phyloP scores from a whole-genome alignment of 1,139 yeast genomes.

The Yamadazyma taylorii region DNA sequence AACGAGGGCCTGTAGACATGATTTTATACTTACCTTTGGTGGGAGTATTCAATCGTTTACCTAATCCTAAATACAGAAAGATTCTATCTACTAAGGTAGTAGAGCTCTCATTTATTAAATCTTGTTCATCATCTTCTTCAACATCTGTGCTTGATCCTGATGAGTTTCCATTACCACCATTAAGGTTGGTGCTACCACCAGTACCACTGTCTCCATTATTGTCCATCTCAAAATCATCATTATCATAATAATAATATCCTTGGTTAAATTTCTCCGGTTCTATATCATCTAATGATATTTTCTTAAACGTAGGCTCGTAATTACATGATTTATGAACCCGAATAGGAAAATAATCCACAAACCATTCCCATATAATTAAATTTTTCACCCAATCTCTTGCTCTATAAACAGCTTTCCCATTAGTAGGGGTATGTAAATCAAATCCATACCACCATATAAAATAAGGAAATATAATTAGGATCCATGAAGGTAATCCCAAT shows the following conservation, averaged over 20 bases:
- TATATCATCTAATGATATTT: conserved; percentile 23
- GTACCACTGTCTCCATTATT: conserved; percentile 1
- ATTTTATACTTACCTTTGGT: conserved; percentile 21
- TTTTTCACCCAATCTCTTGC: conserved; percentile 60
- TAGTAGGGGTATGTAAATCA: conserved; percentile 64
- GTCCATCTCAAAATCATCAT: not conserved
- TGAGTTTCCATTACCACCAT: not conserved
- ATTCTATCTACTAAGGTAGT: conserved; percentile 38
- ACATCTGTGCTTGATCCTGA: not conserved
- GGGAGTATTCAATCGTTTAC: conserved; percentile 37
- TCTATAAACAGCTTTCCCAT: conserved; percentile 66
- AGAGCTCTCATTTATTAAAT: conserved; percentile 40
- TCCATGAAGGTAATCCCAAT: conserved; percentile 73
- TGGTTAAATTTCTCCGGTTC: conserved; percentile 10
- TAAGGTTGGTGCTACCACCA: not conserved
- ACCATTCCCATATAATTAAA: conserved; percentile 66
- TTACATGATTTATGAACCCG: conserved; percentile 68
- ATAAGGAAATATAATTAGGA: conserved; percentile 53
- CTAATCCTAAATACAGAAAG: conserved; percentile 39
- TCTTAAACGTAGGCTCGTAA: conserved; percentile 71
- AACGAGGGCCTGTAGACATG: conserved; percentile 66
- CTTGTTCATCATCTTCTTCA: conserved; percentile 42
- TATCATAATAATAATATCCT: conserved; percentile 7
- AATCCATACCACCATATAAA: conserved; percentile 59
- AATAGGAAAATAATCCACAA: conserved; percentile 80